Percentiles rank a stretch among this genome's conserved stretches.
phyloP scores from a whole-genome alignment of 768 basidiomycete genomes.

The Mrakia blollopis region DNA sequence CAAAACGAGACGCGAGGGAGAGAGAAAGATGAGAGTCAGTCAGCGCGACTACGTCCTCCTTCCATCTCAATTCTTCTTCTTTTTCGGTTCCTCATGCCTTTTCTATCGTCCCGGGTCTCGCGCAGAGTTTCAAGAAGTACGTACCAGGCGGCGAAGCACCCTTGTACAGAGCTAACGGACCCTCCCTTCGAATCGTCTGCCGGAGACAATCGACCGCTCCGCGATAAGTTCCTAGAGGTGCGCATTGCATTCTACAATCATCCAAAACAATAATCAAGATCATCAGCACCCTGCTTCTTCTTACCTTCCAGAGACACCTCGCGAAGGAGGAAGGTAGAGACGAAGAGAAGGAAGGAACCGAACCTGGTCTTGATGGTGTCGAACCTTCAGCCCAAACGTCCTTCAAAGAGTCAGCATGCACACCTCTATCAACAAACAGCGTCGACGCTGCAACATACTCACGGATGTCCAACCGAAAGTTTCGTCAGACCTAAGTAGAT shows the following conservation, averaged over 20 bases:
- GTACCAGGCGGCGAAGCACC: slow-evolving; percentile 8
- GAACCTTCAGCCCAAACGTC: slow-evolving; percentile 38
- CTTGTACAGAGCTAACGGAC: slow-evolving; percentile 21
- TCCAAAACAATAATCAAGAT: neutral
- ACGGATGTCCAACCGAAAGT: slow-evolving; percentile 38
- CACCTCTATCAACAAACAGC: too few relatives aligned
- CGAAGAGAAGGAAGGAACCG: neutral
- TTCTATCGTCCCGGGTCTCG: too few relatives aligned
- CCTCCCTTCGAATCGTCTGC: slow-evolving; percentile 2
- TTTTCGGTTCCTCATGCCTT: too few relatives aligned
- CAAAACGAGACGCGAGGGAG: too few relatives aligned
- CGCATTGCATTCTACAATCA: neutral
- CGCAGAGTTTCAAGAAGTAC: too few relatives aligned
- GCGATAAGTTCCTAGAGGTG: slow-evolving; percentile 10
- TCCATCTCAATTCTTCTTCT: too few relatives aligned
- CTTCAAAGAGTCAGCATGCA: neutral
- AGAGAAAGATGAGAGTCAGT: too few relatives aligned
- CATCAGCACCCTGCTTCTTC: neutral
- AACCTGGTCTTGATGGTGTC: slow-evolving; percentile 34
- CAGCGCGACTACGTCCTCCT: too few relatives aligned
- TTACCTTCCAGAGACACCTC: too few relatives aligned
- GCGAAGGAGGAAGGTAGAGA: too few relatives aligned
- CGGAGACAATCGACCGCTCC: slow-evolving; percentile 8
- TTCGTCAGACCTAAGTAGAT: neutral
- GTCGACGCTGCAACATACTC: too few relatives aligned